These are phyloP conservation scores for Rhizopus microsporus DNA, from an alignment of 371 early-diverging fungal species.

Conservation along the genomic window DNA sequence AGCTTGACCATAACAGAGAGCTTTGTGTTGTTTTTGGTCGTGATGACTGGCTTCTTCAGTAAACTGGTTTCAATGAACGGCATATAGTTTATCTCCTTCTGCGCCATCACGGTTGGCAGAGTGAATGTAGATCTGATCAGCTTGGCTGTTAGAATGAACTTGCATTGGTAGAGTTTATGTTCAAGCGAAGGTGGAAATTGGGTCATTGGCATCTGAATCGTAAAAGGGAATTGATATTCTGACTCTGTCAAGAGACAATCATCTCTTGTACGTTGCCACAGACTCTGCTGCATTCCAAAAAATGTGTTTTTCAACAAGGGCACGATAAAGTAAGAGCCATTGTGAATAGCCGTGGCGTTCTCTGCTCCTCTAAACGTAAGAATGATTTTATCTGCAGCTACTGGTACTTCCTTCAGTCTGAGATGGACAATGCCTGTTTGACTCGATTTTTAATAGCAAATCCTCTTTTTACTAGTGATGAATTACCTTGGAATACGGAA, in stretches of 20 bases:
- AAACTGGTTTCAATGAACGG: conserved; percentile 43
- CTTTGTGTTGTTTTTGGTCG: conserved; percentile 7
- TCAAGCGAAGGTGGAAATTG: conserved; percentile 43
- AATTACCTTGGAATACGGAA: conserved; percentile 45
- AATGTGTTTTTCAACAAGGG: conserved; percentile 9
- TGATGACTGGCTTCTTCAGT: conserved; percentile 27
- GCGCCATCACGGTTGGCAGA: conserved; percentile 8
- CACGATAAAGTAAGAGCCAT: conserved; percentile 22
- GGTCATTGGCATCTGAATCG: conserved; percentile 43
- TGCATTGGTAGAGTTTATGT: conserved; percentile 29
- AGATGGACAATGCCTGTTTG: conserved; percentile 30
- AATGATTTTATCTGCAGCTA: conserved; percentile 27
- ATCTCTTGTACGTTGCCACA: conserved; percentile 36
- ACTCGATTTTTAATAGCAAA: not conserved
- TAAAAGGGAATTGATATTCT: conserved; percentile 32
- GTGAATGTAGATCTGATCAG: conserved; percentile 18
- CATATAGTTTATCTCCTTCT: conserved; percentile 26
- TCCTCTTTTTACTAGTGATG: not conserved
- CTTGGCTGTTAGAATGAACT: conserved; percentile 32
- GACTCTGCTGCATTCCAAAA: conserved; percentile 36
- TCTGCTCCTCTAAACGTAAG: conserved; percentile 36
- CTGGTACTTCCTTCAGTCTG: conserved; percentile 17
- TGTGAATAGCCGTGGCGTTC: conserved; percentile 21
- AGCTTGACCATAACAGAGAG: conserved; percentile 13
- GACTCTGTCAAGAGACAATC: conserved; percentile 18